Evolutionary conservation across 1,284 basidiomycete genomes (phyloP), one percentile per base, ranked within the genome.

Genomic region (Testicularia cyperi): DNA sequence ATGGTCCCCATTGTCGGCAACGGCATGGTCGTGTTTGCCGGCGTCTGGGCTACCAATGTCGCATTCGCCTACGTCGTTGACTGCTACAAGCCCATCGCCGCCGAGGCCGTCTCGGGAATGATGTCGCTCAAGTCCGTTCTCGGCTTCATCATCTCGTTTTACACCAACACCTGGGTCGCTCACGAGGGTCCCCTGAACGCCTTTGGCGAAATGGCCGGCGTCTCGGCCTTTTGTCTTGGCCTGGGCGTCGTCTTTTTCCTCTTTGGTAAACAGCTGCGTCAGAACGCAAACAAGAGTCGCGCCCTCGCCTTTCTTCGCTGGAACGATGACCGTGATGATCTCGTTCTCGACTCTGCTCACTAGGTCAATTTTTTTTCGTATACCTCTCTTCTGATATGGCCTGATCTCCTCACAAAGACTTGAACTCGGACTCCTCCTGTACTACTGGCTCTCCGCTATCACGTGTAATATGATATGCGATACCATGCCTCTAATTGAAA

Each of bases 61-160:
- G 36, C 37, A 20, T 15, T 40, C 12, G 36, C 38, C 18, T 54
- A 54, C 40, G 37, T 28, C 31, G 25, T 54, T 14, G 51, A 54
- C 21, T 45, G 34, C 16, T 46, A 47, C 51, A 54, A 54, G 32
- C 51, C 51, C 6, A 46, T 54, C 28, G 16, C 51, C 7, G 32
- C 22, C n/a, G 51, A 54, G 31, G 26, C 31, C 14, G 34, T 54
- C 15, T 36, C 51, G 5, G 21, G 26, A 21, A 20, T 54, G 6
- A 16, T 54, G n/a, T 36, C 16, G 18, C 38, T 27, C 34, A 52
- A 51, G 30, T 26, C 44, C n/a, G 34, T 34, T 10, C 14, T 57
- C 22, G 43, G 49, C n/a, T 57, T 57, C 49, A 14, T 57, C 15
- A 27, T 52, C 13, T 46, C 52, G 8, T 57, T 57, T 37, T 57